A percentile compares a stretch with the other conserved stretches of the same genome.
These are phyloP conservation scores for Rhododendron simsii DNA, from an alignment of 148 eudicot species.

Conservation along the genomic window DNA sequence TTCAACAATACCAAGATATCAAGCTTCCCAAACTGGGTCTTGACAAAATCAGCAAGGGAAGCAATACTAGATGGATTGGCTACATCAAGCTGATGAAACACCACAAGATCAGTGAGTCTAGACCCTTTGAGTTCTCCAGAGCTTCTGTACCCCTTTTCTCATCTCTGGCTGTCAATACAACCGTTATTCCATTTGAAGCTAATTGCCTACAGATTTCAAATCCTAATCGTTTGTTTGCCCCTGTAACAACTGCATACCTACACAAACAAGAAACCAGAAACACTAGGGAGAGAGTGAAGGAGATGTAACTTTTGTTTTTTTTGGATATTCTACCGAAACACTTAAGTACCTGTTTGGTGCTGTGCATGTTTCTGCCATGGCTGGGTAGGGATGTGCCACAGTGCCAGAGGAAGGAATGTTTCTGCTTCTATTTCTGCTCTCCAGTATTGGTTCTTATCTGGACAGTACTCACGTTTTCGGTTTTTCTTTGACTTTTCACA, in stretches of 20 bases:
- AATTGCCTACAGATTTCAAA: conserved; percentile 20
- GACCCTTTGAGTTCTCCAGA: conserved; percentile 14
- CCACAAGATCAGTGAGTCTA: conserved; percentile 10
- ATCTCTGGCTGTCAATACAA: conserved; percentile 23
- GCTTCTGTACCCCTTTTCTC: conserved; percentile 29
- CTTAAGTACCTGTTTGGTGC: too few species aligned
- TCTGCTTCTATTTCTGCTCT: not conserved
- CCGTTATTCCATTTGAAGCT: conserved; percentile 17
- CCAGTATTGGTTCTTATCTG: not conserved
- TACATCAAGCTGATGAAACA: conserved; percentile 29
- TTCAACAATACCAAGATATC: conserved; percentile 4
- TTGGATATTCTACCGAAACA: too few species aligned
- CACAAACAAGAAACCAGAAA: not conserved
- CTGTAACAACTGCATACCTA: conserved; percentile 23
- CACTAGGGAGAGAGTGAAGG: too few species aligned
- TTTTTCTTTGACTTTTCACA: too few species aligned
- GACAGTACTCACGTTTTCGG: too few species aligned
- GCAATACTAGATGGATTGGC: conserved; percentile 15
- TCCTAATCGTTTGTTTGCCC: conserved; percentile 18
- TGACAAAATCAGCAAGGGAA: conserved; percentile 21
- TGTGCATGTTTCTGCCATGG: not conserved
- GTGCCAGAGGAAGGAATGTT: not conserved
- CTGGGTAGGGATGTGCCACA: not conserved
- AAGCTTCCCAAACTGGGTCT: not conserved
- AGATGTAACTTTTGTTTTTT: too few species aligned